Base-by-base conservation (phyloP, 2,329 filamentous ascomycete genomes). In the Aspergillus alliaceus region DNA sequence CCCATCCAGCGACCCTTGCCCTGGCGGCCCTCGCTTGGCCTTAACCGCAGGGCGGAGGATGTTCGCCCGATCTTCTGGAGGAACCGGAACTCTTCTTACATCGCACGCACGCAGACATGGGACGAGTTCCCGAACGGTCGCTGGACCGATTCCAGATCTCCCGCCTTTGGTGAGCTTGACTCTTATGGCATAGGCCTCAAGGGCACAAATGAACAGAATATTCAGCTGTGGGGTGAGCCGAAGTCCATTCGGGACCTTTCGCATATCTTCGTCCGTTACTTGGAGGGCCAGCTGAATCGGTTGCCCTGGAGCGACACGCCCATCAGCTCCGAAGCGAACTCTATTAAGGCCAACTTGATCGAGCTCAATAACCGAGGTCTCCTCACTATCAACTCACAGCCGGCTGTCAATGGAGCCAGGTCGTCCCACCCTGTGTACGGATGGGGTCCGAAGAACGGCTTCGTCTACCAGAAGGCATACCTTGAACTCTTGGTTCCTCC, bases 51-150 rank as follows among this genome's bases (percentile, higher is more conserved):
- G 68, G 90, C 91, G 48, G 95, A 99, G 78, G 96, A 97, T 70
- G 95, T 99, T 42, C 90, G 95, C 53, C 95, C 95, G 32, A 96
- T 99, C 65, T 99, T 99, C 83, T 99, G 95, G 95, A 88, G 93
- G 67, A 97, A 98, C 78, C 87, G 95, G 57, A 95, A 96, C 77
- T 92, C 95, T 71, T 96, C 93, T 4, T 99, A 99, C 69, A 88
- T 99, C 54, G 87, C 91, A 55, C 91, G 95, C 54, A 99, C 95
- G 0, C 93, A 97, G 72, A 93, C 97, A 66, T 99, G 95, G 95
- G 95, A 99, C 69, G 95, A 99, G 75, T 99, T 97, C 68, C 95
- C 95, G 55, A 99, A 99, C 80, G 95, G 95, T 47, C 90, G 95
- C 75, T 99, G 95, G 95, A 96, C 95, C 77, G 95, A 99, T 75